Evolutionary conservation across 164 flowering plant genomes (phyloP).

Genomic region (Santalum album): DNA sequence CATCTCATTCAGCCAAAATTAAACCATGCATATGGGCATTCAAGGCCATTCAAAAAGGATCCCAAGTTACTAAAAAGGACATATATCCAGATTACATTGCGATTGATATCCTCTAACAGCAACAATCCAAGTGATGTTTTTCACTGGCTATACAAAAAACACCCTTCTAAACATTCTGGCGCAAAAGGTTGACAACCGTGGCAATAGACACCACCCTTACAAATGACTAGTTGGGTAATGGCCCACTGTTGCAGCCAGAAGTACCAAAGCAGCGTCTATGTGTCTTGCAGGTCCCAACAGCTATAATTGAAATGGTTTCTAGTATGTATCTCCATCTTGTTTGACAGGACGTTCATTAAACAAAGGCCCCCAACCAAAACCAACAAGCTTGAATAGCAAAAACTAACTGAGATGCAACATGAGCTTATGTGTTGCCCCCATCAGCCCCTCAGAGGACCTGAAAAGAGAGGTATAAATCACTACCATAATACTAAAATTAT

Average conservation of each 20-base stretch:
- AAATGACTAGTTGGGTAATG: conserved; percentile 25
- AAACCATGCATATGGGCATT: conserved; percentile 4
- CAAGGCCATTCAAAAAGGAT: conserved; percentile 6
- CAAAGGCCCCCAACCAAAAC: conserved; percentile 38
- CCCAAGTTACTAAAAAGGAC: conserved; percentile 4
- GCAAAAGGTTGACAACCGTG: conserved; percentile 28
- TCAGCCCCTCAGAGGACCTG: conserved; percentile 69
- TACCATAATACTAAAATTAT: conserved; percentile 15
- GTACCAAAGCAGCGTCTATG: conserved; percentile 29
- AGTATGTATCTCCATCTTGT: conserved; percentile 40
- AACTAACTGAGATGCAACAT: conserved; percentile 57
- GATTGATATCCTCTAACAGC: conserved; percentile 11
- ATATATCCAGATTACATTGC: conserved; percentile 8
- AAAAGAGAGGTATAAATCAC: conserved; percentile 39
- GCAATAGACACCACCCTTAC: conserved; percentile 30
- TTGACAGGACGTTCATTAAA: conserved; percentile 31
- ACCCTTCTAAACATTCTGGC: conserved; percentile 22
- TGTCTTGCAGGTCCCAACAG: conserved; percentile 32
- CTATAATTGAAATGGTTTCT: conserved; percentile 23
- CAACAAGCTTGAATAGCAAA: conserved; percentile 42
- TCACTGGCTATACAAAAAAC: conserved; percentile 12
- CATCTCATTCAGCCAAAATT: too few relatives aligned
- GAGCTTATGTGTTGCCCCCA: conserved; percentile 54
- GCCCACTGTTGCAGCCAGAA: conserved; percentile 38
- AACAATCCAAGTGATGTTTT: conserved; percentile 6